Conservation (phyloP, 1,284 basidiomycete species). For the Meira nashicola region DNA sequence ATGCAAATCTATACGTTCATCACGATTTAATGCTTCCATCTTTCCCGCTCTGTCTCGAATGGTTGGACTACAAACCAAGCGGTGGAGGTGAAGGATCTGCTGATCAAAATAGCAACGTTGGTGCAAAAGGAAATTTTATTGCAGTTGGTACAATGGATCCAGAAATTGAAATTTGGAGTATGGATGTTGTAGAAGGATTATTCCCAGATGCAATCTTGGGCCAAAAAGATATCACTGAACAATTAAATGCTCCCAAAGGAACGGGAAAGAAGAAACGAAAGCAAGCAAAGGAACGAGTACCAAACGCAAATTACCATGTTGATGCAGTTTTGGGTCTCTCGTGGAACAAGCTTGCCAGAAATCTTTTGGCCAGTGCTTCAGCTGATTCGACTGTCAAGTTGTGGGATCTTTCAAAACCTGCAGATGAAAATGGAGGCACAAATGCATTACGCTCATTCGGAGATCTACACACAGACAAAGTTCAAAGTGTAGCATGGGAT, state of each 20-base stretch:
- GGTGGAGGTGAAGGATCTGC: constrained; percentile 43
- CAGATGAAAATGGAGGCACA: constrained; percentile 15
- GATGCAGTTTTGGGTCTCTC: constrained; percentile 86
- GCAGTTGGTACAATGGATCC: constrained; percentile 96
- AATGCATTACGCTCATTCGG: constrained; percentile 76
- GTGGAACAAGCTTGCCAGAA: constrained; percentile 85
- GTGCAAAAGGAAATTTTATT: constrained; percentile 75
- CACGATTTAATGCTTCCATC: constrained; percentile 97
- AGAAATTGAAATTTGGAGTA: constrained; percentile 96
- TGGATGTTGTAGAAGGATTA: constrained; percentile 87
- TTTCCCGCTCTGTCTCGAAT: constrained; percentile 97
- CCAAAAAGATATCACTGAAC: constrained; percentile 59
- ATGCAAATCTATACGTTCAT: constrained; percentile 80
- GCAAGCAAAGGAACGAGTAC: constrained; percentile 68
- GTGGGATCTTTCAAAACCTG: constrained; percentile 77
- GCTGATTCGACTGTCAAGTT: constrained; percentile 95
- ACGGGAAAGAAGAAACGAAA: constrained; percentile 65
- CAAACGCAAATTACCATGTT: constrained; percentile 73
- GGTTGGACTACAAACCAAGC: constrained; percentile 86
- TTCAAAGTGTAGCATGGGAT: constrained; percentile 98
- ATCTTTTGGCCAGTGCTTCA: constrained; percentile 83
- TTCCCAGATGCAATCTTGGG: constrained; percentile 91
- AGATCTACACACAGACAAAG: constrained; percentile 81
- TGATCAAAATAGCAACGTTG: constrained; percentile 46
- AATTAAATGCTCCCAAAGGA: constrained; percentile 34